phyloP scores from a whole-genome alignment of 108 stramenopile genomes.

The Skeletonema potamos region DNA sequence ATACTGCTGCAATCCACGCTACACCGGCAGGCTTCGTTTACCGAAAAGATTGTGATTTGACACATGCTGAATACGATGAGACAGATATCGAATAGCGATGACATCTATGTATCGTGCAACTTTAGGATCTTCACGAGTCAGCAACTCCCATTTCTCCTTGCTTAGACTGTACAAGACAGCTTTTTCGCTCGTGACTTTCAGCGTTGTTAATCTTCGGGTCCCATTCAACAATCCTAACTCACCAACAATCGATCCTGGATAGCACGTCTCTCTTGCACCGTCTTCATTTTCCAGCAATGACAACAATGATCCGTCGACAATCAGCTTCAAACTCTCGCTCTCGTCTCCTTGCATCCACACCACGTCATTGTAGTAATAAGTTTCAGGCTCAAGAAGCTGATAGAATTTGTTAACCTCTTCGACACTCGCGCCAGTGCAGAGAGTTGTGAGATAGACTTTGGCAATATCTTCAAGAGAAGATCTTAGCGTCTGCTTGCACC shows the following conservation, averaged over 20 bases:
- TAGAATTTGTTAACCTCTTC: constrained; percentile 36
- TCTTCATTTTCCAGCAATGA: constrained; percentile 58
- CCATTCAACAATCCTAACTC: constrained; percentile 70
- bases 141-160: constrained; percentile 41
- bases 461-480: constrained; percentile 12
- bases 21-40: not conserved
- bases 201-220: constrained; percentile 51
- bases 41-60: not conserved
- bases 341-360: constrained; percentile 55
- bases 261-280: constrained; percentile 47
- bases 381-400: constrained; percentile 40
- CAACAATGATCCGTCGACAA: constrained; percentile 51
- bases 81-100: constrained; percentile 66
- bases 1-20: too few species aligned
- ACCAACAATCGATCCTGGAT: constrained; percentile 52
- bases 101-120: constrained; percentile 62
- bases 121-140: constrained; percentile 44
- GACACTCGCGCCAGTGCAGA: constrained; percentile 28
- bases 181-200: constrained; percentile 51
- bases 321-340: constrained; percentile 63
- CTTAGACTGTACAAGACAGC: constrained; percentile 62
- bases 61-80: constrained; percentile 2
- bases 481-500: not conserved
- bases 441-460: constrained; percentile 36
- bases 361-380: constrained; percentile 39